These are phyloP conservation scores for Fusarium sp. DNA, from an alignment of 2,329 filamentous ascomycete genomes.

Conservation along the genomic window DNA sequence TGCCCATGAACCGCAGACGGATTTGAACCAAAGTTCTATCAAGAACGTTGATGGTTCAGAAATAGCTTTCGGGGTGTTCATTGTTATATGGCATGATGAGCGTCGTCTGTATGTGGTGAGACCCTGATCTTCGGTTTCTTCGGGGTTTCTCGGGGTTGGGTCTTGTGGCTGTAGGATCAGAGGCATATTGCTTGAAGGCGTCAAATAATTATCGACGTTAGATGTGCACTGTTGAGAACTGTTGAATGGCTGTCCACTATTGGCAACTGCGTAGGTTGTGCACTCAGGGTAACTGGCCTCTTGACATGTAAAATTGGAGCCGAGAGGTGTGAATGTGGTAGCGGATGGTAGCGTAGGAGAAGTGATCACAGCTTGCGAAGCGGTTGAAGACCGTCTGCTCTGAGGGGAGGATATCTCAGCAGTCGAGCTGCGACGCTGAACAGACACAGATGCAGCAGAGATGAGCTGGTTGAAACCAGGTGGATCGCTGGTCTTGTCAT, in stretches of 20 bases:
- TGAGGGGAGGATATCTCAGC: background rate
- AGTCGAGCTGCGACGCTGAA: background rate
- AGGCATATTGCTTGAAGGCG: background rate
- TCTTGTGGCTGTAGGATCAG: background rate
- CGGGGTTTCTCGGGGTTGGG: background rate
- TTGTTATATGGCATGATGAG: background rate
- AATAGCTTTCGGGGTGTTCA: slow-evolving; percentile 4
- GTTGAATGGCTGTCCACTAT: background rate
- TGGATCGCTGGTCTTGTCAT: slow-evolving; percentile 3
- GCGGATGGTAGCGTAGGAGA: background rate
- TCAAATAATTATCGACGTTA: background rate
- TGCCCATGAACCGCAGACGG: slow-evolving; percentile 37
- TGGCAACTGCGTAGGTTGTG: fast-evolving
- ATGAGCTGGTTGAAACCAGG: slow-evolving; percentile 26
- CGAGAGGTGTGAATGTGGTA: background rate
- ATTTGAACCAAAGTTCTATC: slow-evolving; percentile 38
- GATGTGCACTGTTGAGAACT: background rate
- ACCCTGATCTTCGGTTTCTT: background rate
- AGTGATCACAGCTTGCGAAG: background rate
- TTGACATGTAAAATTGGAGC: background rate
- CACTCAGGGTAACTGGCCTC: no score
- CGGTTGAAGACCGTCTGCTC: background rate
- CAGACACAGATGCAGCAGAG: slow-evolving; percentile 20
- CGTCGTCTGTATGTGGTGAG: background rate
- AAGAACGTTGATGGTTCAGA: slow-evolving; percentile 31